Evolutionary conservation across 2,329 filamentous ascomycete species (phyloP).

Genomic region (Orbilia javanica): DNA sequence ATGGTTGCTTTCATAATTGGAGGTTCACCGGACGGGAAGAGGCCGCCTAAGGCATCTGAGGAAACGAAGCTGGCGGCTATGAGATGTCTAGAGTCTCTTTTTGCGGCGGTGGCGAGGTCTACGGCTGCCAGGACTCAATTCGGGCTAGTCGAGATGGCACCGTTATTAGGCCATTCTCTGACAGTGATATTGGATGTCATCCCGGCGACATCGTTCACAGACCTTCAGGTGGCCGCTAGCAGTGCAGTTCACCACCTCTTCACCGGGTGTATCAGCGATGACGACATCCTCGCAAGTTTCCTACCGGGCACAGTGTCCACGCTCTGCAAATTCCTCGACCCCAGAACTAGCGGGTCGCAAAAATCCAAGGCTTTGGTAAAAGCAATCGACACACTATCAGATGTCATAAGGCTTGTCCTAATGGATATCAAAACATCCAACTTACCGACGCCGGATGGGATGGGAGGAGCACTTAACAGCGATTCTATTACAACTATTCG

Average conservation of each 20-base stretch:
- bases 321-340: constrained; percentile 79
- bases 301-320: constrained; percentile 88
- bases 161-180: constrained; percentile 83
- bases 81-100: constrained; percentile 75
- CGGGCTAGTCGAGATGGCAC: constrained; percentile 74
- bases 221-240: constrained; percentile 79
- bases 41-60: constrained; percentile 67
- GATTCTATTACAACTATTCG: constrained; percentile 52
- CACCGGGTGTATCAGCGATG: constrained; percentile 74
- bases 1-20: constrained; percentile 85
- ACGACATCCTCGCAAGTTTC: constrained; percentile 83
- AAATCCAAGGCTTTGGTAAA: constrained; percentile 75
- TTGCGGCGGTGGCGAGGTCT: constrained; percentile 71
- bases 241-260: constrained; percentile 75
- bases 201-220: constrained; percentile 72
- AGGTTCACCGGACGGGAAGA: constrained; percentile 73
- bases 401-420: constrained; percentile 71
- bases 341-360: constrained; percentile 72
- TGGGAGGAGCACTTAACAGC: constrained; percentile 49
- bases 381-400: constrained; percentile 72
- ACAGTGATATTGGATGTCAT: constrained; percentile 82
- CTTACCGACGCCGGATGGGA: constrained; percentile 65
- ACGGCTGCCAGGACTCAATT: constrained; percentile 69
- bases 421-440: constrained; percentile 72
- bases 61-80: constrained; percentile 81